These are phyloP conservation scores for Sugiyamaella boreocaroliniensis DNA, from an alignment of 805 yeast genomes.

Conservation along the genomic window DNA sequence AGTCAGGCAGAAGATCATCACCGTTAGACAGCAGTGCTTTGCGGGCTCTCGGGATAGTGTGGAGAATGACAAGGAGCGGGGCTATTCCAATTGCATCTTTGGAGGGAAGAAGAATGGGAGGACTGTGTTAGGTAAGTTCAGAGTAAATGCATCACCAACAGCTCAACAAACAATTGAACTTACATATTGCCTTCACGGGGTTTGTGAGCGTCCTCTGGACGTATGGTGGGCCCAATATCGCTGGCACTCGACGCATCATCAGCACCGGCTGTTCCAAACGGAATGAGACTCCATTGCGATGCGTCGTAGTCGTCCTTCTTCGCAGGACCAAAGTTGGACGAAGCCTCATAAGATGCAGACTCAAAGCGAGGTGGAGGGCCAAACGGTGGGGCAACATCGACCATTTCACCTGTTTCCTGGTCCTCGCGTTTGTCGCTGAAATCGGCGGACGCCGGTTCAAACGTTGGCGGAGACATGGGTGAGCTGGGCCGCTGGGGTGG, in stretches of 20 bases:
- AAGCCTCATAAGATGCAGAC: neutral
- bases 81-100: conserved; percentile 18
- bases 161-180: neutral
- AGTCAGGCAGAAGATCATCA: conserved; percentile 19
- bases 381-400: neutral
- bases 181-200: neutral
- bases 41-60: conserved; percentile 29
- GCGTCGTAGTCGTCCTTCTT: conserved; percentile 20
- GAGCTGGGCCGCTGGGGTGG: conserved; percentile 1
- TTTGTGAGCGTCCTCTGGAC: neutral
- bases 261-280: neutral
- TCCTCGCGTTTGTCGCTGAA: conserved; percentile 2
- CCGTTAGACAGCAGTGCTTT: conserved; percentile 23
- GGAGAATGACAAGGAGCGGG: conserved; percentile 25
- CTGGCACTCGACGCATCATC: neutral
- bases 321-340: conserved; percentile 21
- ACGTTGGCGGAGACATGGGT: neutral
- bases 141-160: neutral
- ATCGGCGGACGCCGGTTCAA: conserved; percentile 2
- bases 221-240: neutral
- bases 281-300: conserved; percentile 22
- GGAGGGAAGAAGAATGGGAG: conserved; percentile 20
- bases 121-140: neutral
- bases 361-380: too few relatives aligned
- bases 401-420: conserved; percentile 19